Conservation (phyloP, 2,329 filamentous ascomycete species). For the Pseudogymnoascus sp. region DNA sequence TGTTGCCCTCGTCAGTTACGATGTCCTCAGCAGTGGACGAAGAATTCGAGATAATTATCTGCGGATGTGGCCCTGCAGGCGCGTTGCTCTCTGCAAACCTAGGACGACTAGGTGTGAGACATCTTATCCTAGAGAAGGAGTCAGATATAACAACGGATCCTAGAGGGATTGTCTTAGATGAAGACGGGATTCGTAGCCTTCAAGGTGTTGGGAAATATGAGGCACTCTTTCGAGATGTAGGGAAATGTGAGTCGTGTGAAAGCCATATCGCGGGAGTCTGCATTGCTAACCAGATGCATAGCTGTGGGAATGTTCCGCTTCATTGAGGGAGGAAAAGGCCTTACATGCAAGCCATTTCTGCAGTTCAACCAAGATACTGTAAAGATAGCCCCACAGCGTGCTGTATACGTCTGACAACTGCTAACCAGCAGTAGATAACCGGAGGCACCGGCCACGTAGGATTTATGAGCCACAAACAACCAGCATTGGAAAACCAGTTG, state of each 20-base stretch:
- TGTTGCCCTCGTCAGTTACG: too few relatives aligned
- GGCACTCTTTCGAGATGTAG: slow-evolving; percentile 23
- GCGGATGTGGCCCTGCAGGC: slow-evolving; percentile 29
- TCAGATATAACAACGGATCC: slow-evolving; percentile 27
- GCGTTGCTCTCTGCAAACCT: slow-evolving; percentile 26
- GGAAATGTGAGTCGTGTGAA: slow-evolving; percentile 18
- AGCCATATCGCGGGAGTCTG: not conserved
- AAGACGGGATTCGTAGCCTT: slow-evolving; percentile 27
- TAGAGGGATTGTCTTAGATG: slow-evolving; percentile 27
- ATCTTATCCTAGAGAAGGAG: slow-evolving; percentile 27
- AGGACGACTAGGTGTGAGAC: slow-evolving; percentile 18
- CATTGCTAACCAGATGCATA: not conserved
- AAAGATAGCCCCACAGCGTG: not conserved
- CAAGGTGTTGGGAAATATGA: slow-evolving; percentile 26
- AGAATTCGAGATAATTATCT: slow-evolving; percentile 25
- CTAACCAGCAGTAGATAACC: slow-evolving; percentile 14
- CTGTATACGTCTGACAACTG: not conserved
- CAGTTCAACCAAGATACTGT: slow-evolving; percentile 19
- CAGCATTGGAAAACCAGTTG: slow-evolving; percentile 19
- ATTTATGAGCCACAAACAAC: slow-evolving; percentile 27
- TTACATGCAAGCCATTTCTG: slow-evolving; percentile 21
- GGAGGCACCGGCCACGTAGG: slow-evolving; percentile 26
- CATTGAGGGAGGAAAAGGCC: slow-evolving; percentile 19
- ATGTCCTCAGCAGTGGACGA: not conserved
- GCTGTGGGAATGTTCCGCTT: slow-evolving; percentile 17